Evolutionary conservation across 805 yeast genomes (phyloP).

Genomic region (Priceomyces carsonii): DNA sequence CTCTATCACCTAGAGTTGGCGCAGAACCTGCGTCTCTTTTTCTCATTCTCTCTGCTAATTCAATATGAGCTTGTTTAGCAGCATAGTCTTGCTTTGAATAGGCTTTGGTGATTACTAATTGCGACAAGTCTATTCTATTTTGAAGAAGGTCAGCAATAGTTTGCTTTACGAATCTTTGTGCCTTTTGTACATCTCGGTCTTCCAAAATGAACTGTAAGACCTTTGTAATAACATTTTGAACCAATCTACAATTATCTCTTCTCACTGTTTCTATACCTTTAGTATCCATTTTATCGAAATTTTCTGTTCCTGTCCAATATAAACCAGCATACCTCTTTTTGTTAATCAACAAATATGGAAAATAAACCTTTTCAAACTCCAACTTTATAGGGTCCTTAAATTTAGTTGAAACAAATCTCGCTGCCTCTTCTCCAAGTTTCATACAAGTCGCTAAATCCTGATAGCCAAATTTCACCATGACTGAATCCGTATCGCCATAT

Average conservation of each 20-base stretch:
- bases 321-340: slow-evolving; percentile 97
- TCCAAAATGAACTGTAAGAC: slow-evolving; percentile 83
- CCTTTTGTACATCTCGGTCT: slow-evolving; percentile 82
- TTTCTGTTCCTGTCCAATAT: slow-evolving; percentile 92
- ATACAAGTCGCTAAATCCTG: slow-evolving; percentile 79
- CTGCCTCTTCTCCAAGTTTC: slow-evolving; percentile 94
- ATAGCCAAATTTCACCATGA: slow-evolving; percentile 95
- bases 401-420: slow-evolving; percentile 74
- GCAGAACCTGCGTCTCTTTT: slow-evolving; percentile 98
- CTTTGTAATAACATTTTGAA: slow-evolving; percentile 90
- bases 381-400: slow-evolving; percentile 87
- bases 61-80: slow-evolving; percentile 96
- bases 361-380: slow-evolving; percentile 96
- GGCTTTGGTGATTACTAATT: slow-evolving; percentile 90
- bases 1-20: slow-evolving; percentile 96
- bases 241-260: slow-evolving; percentile 94
- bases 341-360: slow-evolving; percentile 89
- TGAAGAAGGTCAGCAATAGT: slow-evolving; percentile 89
- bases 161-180: slow-evolving; percentile 80
- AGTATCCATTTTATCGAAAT: slow-evolving; percentile 95
- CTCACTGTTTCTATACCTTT: slow-evolving; percentile 98
- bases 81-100: slow-evolving; percentile 87
- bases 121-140: slow-evolving; percentile 89
- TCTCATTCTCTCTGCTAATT: slow-evolving; percentile 91
- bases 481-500: slow-evolving; percentile 99